Conservation (phyloP, 768 basidiomycete species). For the Tulasnella sp. region DNA sequence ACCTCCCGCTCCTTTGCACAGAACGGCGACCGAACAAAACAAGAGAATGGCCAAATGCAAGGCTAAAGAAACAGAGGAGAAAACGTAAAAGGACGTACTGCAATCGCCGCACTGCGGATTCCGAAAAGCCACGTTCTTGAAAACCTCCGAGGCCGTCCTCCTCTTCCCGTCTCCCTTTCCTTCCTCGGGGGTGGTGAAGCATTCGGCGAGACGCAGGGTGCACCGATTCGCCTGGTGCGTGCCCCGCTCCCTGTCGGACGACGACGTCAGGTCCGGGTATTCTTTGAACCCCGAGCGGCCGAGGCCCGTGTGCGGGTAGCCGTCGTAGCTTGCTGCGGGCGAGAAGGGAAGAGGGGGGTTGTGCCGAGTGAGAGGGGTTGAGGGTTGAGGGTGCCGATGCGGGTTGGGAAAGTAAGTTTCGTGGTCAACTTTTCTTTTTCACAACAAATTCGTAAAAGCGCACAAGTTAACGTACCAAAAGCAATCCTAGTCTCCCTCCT, state of each 20-base stretch:
- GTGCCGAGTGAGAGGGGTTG: not conserved
- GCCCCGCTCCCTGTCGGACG: not conserved
- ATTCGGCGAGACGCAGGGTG: conserved; percentile 18
- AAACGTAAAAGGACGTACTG: conserved; percentile 4
- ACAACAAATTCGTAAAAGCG: no score
- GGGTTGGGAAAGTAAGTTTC: no score
- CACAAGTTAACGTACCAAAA: conserved; percentile 14
- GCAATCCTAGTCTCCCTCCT: conserved; percentile 5
- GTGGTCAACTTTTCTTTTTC: no score
- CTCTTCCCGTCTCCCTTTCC: not conserved
- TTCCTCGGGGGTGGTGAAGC: conserved; percentile 18
- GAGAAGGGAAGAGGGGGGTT: not conserved
- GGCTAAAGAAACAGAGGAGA: no score
- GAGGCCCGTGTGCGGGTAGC: conserved; percentile 19
- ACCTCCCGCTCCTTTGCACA: no score
- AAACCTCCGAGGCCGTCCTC: conserved; percentile 11
- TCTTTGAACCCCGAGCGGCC: not conserved
- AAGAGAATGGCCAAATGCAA: no score
- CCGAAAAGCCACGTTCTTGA: conserved; percentile 21
- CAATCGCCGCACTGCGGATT: conserved; percentile 21
- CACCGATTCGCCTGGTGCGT: conserved; percentile 14
- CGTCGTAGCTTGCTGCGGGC: conserved; percentile 18
- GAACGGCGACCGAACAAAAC: no score
- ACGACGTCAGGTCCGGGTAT: conserved; percentile 10
- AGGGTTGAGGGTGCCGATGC: not conserved